A percentile compares a stretch with the other conserved stretches of the same genome.
phyloP scores from a whole-genome alignment of 2,329 filamentous ascomycete species.

The Davidsoniella eucalypti region DNA sequence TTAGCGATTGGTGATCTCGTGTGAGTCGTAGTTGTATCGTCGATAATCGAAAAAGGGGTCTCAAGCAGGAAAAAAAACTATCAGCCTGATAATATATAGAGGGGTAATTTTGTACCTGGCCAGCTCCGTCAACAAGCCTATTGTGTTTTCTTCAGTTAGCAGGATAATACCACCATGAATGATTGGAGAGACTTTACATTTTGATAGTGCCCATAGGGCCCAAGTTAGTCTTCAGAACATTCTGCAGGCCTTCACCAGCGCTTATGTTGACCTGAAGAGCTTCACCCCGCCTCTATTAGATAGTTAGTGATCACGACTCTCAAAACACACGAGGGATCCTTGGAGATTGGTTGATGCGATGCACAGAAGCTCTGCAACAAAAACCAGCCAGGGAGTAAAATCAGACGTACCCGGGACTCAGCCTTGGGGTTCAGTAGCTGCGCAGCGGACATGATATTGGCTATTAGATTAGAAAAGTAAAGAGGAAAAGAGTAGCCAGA shows the following conservation, averaged over 20 bases:
- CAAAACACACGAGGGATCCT: background rate
- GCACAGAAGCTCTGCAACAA: constrained; percentile 1
- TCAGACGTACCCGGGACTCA: constrained; percentile 67
- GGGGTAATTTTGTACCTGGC: constrained; percentile 35
- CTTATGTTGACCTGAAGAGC: constrained; percentile 93
- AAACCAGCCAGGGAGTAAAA: background rate
- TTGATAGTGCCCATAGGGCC: constrained; percentile 90
- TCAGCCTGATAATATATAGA: constrained; percentile 16
- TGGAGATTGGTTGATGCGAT: constrained; percentile 2
- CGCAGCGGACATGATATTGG: constrained; percentile 66
- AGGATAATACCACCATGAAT: background rate
- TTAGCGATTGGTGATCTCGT: constrained; percentile 14
- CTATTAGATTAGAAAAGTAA: constrained; percentile 24
- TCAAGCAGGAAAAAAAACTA: background rate
- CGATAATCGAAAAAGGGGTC: background rate
- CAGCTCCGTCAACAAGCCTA: constrained; percentile 54
- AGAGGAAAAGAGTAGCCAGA: constrained; percentile 17
- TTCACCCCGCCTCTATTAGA: constrained; percentile 72
- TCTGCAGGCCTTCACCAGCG: constrained; percentile 78
- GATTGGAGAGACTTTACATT: constrained; percentile 45
- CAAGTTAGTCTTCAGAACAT: constrained; percentile 93
- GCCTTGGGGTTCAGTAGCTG: constrained; percentile 98
- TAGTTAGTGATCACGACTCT: constrained; percentile 9
- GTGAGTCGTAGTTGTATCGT: background rate
- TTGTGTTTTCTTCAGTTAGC: constrained; percentile 16